These are phyloP conservation scores for Suillus discolor DNA, from an alignment of 768 basidiomycete species.

Conservation along the genomic window DNA sequence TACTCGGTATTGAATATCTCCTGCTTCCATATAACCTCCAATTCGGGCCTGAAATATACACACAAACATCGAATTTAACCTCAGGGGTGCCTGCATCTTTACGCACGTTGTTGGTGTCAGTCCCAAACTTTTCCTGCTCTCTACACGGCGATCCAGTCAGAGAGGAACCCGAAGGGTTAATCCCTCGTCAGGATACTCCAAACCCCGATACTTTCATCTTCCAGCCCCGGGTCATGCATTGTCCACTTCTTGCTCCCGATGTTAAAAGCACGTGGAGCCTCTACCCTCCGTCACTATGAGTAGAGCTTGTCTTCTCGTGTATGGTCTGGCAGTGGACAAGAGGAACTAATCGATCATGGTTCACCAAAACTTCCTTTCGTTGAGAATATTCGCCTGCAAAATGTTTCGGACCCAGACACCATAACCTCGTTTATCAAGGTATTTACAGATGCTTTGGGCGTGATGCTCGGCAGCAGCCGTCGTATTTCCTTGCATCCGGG, in stretches of 20 bases:
- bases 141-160: conserved; percentile 29
- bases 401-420: conserved; percentile 25
- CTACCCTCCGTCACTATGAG: conserved; percentile 26
- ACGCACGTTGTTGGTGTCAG: background rate
- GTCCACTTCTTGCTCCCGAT: conserved; percentile 32
- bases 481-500: conserved; percentile 18
- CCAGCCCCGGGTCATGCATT: conserved; percentile 31
- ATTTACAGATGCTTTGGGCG: conserved; percentile 22
- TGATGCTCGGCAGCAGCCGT: conserved; percentile 16
- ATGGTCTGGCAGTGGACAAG: conserved; percentile 25
- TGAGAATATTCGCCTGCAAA: conserved; percentile 28
- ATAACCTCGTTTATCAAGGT: conserved; percentile 25
- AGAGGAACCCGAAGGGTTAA: conserved; percentile 8
- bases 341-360: conserved; percentile 22
- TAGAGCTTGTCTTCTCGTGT: conserved; percentile 28
- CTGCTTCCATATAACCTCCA: conserved; percentile 19
- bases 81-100: conserved; percentile 14
- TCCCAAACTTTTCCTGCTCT: background rate
- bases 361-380: conserved; percentile 23
- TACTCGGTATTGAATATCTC: conserved; percentile 8
- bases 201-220: conserved; percentile 31
- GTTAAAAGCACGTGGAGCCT: conserved; percentile 28
- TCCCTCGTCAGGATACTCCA: conserved; percentile 17
- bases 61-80: conserved; percentile 23
- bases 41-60: conserved; percentile 9